These are phyloP conservation scores for Cryphonectria nitschkei DNA, from an alignment of 2,329 filamentous ascomycete species.

Conservation along the genomic window DNA sequence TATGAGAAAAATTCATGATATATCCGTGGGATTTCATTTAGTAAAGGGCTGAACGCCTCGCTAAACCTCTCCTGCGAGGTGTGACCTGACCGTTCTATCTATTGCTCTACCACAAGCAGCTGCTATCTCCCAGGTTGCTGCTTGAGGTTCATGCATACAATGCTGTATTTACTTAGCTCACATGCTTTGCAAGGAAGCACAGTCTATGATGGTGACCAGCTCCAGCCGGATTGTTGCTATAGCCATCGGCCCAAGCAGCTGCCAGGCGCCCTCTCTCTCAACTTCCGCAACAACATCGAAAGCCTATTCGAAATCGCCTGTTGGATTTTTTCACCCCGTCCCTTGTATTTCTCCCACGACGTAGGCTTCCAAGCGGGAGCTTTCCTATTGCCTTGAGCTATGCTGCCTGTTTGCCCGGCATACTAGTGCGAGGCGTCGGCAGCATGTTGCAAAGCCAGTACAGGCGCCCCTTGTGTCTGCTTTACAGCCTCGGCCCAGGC, in stretches of 20 bases:
- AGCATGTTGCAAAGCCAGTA: not conserved
- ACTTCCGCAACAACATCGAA: not conserved
- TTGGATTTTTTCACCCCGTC: not conserved
- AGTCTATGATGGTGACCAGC: not conserved
- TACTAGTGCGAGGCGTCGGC: not conserved
- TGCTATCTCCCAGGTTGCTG: not conserved
- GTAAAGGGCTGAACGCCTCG: constrained; percentile 5
- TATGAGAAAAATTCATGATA: not conserved
- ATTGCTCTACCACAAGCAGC: not conserved
- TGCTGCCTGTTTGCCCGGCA: not conserved
- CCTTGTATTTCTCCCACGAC: not conserved
- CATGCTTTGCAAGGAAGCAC: constrained; percentile 22
- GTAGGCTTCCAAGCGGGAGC: not conserved
- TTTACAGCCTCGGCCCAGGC: constrained; percentile 16
- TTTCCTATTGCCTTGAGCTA: not conserved
- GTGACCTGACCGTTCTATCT: constrained; percentile 6
- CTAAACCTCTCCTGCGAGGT: constrained; percentile 2
- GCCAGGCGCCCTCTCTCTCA: not conserved
- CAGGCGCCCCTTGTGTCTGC: constrained; percentile 5
- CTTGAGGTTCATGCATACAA: constrained; percentile 7
- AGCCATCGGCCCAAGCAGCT: not conserved
- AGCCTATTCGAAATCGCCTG: not conserved
- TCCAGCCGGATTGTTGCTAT: not conserved
- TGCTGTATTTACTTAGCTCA: constrained; percentile 14
- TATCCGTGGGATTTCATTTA: not conserved